phyloP scores from a whole-genome alignment of 2,329 filamentous ascomycete species.

The Aspergillus tamarii region DNA sequence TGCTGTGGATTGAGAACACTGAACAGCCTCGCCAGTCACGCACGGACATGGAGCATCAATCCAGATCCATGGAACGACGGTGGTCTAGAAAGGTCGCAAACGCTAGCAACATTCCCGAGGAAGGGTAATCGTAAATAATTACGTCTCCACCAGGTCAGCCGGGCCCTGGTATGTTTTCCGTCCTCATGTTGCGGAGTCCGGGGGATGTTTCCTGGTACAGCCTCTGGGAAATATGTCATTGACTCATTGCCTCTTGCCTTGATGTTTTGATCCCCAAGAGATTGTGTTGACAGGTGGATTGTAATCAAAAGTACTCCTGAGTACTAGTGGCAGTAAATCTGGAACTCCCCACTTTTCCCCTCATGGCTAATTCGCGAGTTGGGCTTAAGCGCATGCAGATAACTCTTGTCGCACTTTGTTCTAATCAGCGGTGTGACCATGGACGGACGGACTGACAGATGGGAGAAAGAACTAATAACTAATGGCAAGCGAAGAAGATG shows the following conservation, averaged over 20 bases:
- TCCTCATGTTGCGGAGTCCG: conserved; percentile 9
- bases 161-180: conserved; percentile 5
- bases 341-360: background rate
- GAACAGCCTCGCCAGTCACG: conserved; percentile 14
- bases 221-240: background rate
- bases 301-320: background rate
- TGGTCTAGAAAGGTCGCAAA: conserved; percentile 21
- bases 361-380: background rate
- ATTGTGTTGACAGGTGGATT: background rate
- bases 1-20: background rate
- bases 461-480: background rate
- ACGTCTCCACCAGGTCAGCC: conserved; percentile 13
- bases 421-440: conserved; percentile 8
- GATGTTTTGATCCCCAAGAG: background rate
- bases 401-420: background rate
- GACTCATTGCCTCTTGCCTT: background rate
- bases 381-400: background rate
- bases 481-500: background rate
- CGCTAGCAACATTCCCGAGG: conserved; percentile 14
- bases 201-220: background rate
- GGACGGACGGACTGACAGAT: background rate
- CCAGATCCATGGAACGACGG: conserved; percentile 25
- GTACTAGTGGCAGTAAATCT: background rate
- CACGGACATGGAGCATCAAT: conserved; percentile 14
- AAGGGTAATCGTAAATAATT: conserved; percentile 6